A percentile compares a stretch with the other conserved stretches of the same genome.
Evolutionary conservation across 208 protist genomes (phyloP).

Genomic region (Acanthamoeba royreba): DNA sequence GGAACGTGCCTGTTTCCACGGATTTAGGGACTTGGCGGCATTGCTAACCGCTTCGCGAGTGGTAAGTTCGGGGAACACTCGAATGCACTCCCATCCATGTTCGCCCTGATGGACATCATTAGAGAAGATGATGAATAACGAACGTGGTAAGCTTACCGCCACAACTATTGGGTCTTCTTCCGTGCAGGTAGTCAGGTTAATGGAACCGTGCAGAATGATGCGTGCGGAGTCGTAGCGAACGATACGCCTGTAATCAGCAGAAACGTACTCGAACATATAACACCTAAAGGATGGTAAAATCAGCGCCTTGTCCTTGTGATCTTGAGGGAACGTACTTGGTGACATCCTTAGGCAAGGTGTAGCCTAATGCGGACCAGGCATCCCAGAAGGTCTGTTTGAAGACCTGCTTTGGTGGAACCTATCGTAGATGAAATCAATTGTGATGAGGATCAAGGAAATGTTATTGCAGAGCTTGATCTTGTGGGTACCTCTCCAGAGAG

Average conservation of each 20-base stretch:
- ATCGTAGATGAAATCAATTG: neutral
- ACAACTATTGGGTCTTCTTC: neutral
- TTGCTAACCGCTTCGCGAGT: neutral
- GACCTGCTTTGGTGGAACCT: neutral
- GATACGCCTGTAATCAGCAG: neutral
- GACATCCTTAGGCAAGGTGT: neutral
- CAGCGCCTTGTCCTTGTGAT: neutral
- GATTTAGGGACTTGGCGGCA: neutral
- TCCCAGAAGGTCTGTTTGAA: neutral
- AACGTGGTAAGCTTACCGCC: neutral
- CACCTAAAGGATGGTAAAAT: neutral
- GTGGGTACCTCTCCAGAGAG: neutral
- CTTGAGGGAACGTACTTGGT: neutral
- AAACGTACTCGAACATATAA: neutral
- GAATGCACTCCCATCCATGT: neutral
- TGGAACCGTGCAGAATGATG: neutral
- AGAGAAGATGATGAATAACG: neutral
- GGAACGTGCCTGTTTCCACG: neutral
- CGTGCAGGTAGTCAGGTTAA: neutral
- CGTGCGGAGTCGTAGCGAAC: neutral
- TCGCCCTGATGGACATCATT: neutral
- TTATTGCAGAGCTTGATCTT: no score
- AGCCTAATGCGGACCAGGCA: neutral
- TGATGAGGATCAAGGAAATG: neutral
- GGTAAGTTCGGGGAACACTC: neutral